Percentiles rank a stretch among this genome's conserved stretches.
phyloP scores from a whole-genome alignment of 768 basidiomycete species.

The Chalciporus piperatus region DNA sequence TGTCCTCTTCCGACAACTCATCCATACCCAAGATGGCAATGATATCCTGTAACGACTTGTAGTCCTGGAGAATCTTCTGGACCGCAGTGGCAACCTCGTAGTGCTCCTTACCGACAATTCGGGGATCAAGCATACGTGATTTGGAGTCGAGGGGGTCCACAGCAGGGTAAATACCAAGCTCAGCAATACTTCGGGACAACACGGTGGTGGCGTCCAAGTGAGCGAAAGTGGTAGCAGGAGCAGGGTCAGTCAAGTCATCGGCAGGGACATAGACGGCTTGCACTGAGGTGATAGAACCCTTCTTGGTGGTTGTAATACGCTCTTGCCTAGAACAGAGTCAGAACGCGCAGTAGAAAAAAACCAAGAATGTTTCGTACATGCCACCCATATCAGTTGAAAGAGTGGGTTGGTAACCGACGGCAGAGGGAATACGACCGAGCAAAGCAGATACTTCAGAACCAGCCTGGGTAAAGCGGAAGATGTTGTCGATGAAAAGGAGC shows the following conservation, averaged over 20 bases:
- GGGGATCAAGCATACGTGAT: conserved; percentile 99
- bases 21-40: conserved; percentile 99
- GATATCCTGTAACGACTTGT: conserved; percentile 98
- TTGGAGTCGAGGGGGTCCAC: conserved; percentile 99
- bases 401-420: conserved; percentile 99
- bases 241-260: conserved; percentile 99
- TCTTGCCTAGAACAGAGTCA: conserved; percentile 69
- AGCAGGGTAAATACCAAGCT: conserved; percentile 99
- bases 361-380: conserved; percentile 61
- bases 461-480: conserved; percentile 99
- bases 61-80: conserved; percentile 96
- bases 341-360: not conserved
- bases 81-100: conserved; percentile 95
- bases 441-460: conserved; percentile 99
- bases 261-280: conserved; percentile 99
- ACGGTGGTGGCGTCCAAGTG: conserved; percentile 99
- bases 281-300: conserved; percentile 99
- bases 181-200: conserved; percentile 97
- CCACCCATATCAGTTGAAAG: conserved; percentile 99
- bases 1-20: conserved; percentile 99
- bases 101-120: conserved; percentile 94
- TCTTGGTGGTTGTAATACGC: conserved; percentile 99
- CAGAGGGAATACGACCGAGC: conserved; percentile 99
- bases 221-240: conserved; percentile 98
- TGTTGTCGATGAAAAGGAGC: conserved; percentile 99